Evolutionary conservation across 140 eudicot genomes (phyloP), one percentile per base, ranked within the genome.

Genomic region (Senecio squalidus): DNA sequence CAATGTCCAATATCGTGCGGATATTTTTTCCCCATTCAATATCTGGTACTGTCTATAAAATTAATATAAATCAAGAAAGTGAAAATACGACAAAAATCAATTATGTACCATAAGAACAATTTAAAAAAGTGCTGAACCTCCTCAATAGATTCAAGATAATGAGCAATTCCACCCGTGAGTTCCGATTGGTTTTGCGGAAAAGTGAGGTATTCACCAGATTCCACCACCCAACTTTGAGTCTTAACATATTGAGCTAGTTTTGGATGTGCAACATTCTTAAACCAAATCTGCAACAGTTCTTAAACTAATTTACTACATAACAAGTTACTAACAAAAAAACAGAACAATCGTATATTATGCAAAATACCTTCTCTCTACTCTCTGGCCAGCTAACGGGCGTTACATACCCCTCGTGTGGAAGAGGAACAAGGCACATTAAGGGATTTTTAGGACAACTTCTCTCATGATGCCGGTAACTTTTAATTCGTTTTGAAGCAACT

Each of bases 11-110:
- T 40, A 92, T 86, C 16, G 82, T 68, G 29, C 89, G 95, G 6
- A 92, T 85, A 47, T 92, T 92, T 52, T 80, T 87, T n/a, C 98
- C 98, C 98, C 96, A 92, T 76, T 92, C 98, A 71, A 92, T 84
- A 69, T 92, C 96, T 7, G 98, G 98, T 40, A 84, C 96, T 80
- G 88, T 87, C 98, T 92, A 77, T 51, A 46, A 62, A 29, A 30
- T 48, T 73, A 49, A 61, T 50, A 56, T 55, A 62, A 58, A 51
- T 55, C 53, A 39, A 58, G 1, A 36, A 38, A 16, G 10, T 33
- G 46, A 13, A 17, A 18, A 60, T 17, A 20, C 16, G 28, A 16
- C 22, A 14, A 4, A 47, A 22, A 47, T 9, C 31, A 15, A 53
- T 16, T 44, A 14, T 4, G 9, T 44, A 52, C 8, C 26, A 9